Conservation (phyloP, 495 filamentous ascomycete species). For the Peziza echinospora region DNA sequence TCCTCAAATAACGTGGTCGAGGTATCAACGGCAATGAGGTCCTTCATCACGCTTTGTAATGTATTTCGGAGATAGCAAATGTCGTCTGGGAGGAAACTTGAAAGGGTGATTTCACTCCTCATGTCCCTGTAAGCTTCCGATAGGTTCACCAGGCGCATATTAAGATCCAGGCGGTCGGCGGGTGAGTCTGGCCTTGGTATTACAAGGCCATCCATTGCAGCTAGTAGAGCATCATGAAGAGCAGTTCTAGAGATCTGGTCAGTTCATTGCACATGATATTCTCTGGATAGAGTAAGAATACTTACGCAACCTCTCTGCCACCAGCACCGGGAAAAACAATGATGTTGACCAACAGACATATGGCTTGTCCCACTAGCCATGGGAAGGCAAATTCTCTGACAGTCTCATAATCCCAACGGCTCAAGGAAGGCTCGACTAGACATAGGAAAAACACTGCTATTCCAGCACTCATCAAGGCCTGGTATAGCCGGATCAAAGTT, state of each 20-base stretch:
- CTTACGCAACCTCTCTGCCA: constrained; percentile 28
- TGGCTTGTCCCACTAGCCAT: constrained; percentile 33
- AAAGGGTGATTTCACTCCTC: constrained; percentile 30
- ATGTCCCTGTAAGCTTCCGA: constrained; percentile 35
- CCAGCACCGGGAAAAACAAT: constrained; percentile 32
- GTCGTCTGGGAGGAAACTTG: constrained; percentile 28
- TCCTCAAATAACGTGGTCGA: constrained; percentile 24
- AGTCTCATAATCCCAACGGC: constrained; percentile 23
- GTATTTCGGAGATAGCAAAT: constrained; percentile 27
- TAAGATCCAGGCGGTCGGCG: constrained; percentile 21
- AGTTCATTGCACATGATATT: not conserved
- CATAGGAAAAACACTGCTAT: constrained; percentile 32
- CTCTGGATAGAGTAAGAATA: constrained; percentile 1
- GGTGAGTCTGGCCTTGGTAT: constrained; percentile 23
- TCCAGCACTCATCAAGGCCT: constrained; percentile 31
- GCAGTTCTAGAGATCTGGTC: constrained; percentile 17
- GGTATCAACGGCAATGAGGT: constrained; percentile 23
- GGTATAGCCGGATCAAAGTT: constrained; percentile 32
- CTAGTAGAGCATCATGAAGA: constrained; percentile 22
- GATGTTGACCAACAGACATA: constrained; percentile 27
- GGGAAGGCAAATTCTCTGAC: constrained; percentile 33
- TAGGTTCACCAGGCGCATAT: constrained; percentile 27
- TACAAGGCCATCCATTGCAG: constrained; percentile 23
- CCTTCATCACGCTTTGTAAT: constrained; percentile 31
- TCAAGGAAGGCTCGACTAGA: constrained; percentile 26